These are phyloP conservation scores for Colletotrichum sp. DNA, from an alignment of 2,329 filamentous ascomycete species.

Conservation along the genomic window DNA sequence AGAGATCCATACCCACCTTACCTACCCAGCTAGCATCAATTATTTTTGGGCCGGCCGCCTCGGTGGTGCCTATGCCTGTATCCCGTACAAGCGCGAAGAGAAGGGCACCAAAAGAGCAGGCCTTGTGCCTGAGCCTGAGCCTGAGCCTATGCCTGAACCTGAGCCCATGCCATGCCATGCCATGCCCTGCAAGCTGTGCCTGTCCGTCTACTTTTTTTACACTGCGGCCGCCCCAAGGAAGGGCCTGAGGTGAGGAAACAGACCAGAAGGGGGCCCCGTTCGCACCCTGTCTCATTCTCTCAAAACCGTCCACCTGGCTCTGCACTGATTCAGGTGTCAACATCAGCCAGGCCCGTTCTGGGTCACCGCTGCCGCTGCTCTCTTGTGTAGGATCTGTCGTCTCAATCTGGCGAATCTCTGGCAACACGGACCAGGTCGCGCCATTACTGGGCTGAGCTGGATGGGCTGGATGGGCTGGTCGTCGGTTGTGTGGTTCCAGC, in stretches of 20 bases:
- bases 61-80: background rate
- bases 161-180: background rate
- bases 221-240: slow-evolving; percentile 1
- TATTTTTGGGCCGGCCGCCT: background rate
- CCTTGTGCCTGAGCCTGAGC: background rate
- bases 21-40: background rate
- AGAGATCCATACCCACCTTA: background rate
- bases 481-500: slow-evolving; percentile 31
- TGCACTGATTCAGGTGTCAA: slow-evolving; percentile 15
- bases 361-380: background rate
- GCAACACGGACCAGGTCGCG: slow-evolving; percentile 29
- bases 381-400: slow-evolving; percentile 4
- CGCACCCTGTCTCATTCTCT: slow-evolving; percentile 12
- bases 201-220: background rate
- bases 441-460: slow-evolving; percentile 25
- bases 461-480: slow-evolving; percentile 32
- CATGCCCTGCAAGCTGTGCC: background rate
- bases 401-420: slow-evolving; percentile 23
- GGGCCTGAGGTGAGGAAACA: background rate
- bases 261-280: background rate
- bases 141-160: slow-evolving; percentile 9
- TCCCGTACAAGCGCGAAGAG: background rate
- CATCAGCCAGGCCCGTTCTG: slow-evolving; percentile 1
- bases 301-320: slow-evolving; percentile 7
- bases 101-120: background rate